phyloP scores from a whole-genome alignment of 345 rosid genomes.

The Acer yangbiense region DNA sequence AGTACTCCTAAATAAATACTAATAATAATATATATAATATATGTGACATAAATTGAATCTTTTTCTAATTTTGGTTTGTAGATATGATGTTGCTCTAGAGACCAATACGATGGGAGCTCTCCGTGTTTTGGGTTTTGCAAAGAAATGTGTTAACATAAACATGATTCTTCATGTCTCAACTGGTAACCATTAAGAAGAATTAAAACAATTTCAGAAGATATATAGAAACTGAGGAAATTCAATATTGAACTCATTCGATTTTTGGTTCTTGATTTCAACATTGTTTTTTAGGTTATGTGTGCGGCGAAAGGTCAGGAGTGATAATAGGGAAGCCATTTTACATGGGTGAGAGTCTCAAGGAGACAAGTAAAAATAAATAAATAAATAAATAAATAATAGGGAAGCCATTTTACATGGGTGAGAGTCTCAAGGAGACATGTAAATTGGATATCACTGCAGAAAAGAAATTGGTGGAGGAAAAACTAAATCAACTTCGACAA shows the following conservation, averaged over 20 bases:
- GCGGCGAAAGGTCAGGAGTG: conserved; percentile 50
- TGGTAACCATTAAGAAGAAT: conserved; percentile 11
- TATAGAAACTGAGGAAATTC: no score
- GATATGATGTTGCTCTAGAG: conserved; percentile 33
- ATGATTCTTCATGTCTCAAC: conserved; percentile 35
- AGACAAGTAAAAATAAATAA: conserved; percentile 14
- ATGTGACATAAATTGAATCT: no score
- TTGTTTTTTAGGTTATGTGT: conserved; percentile 46
- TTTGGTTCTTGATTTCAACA: no score
- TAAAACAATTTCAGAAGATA: no score
- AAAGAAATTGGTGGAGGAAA: conserved; percentile 34
- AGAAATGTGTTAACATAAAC: conserved; percentile 26
- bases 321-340: conserved; percentile 38
- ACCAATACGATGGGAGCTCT: conserved; percentile 30
- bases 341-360: conserved; percentile 50
- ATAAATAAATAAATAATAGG: no score
- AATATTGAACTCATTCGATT: no score
- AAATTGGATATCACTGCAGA: conserved; percentile 39
- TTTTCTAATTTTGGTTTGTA: not conserved
- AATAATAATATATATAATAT: no score
- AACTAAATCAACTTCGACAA: conserved; percentile 29
- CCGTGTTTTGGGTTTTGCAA: conserved; percentile 34
- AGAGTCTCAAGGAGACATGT: conserved; percentile 37
- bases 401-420: conserved; percentile 37
- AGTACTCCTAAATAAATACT: no score